A percentile compares a stretch with the other conserved stretches of the same genome.
Evolutionary conservation across 1,139 yeast species (phyloP).

Genomic region (Trichomonascaceae sp.): DNA sequence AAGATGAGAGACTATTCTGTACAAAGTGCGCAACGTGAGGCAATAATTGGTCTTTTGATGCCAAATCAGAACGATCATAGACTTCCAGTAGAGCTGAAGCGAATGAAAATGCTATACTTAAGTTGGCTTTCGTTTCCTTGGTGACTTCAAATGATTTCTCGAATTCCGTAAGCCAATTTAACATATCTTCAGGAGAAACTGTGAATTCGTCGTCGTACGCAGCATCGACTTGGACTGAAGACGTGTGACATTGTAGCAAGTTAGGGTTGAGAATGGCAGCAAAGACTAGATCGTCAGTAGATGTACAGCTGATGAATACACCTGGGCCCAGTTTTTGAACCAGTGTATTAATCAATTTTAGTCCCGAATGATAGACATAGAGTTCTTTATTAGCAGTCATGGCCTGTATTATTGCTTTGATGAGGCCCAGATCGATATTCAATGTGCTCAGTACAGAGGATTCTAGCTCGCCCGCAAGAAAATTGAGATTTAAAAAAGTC

Average conservation of each 20-base stretch:
- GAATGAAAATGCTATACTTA: neutral
- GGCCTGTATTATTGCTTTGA: neutral
- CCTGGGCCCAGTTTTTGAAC: neutral
- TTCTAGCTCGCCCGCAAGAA: neutral
- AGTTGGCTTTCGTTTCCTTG: neutral
- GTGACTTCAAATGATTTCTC: neutral
- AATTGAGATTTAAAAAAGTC: neutral
- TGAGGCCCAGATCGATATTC: neutral
- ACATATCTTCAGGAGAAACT: constrained; percentile 4
- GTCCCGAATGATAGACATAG: neutral
- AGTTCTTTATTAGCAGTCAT: neutral
- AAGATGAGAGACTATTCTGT: neutral
- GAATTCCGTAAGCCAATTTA: constrained; percentile 3
- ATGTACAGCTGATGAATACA: neutral
- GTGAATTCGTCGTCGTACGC: constrained; percentile 2
- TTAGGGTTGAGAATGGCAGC: neutral
- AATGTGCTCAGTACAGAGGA: neutral
- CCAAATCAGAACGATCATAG: neutral
- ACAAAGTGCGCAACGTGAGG: neutral
- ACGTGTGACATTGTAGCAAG: neutral
- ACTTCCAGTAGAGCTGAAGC: neutral
- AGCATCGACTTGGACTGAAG: constrained; percentile 1
- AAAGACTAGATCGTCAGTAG: neutral
- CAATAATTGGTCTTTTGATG: neutral
- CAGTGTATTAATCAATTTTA: neutral